phyloP scores from a whole-genome alignment of 306 rosid genomes.

The Ammopiptanthus mongolicus region DNA sequence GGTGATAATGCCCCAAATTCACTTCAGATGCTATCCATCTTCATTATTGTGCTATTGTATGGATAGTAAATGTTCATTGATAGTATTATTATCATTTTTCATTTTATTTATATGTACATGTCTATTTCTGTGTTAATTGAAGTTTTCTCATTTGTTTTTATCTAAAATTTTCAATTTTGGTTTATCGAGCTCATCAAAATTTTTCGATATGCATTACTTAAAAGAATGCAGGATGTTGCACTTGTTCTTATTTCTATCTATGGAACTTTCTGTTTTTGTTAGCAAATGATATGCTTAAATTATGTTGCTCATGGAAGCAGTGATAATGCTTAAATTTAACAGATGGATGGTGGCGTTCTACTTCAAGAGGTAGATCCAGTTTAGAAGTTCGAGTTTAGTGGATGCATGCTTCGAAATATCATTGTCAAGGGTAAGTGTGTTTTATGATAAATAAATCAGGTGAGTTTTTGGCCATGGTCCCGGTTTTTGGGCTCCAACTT shows the following conservation, averaged over 20 bases:
- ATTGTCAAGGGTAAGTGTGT: constrained; percentile 16
- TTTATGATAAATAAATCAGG: constrained; percentile 12
- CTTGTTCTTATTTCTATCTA: neutral
- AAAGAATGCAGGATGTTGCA: neutral
- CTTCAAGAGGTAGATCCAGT: constrained; percentile 14
- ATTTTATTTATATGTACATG: neutral
- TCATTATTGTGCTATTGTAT: neutral
- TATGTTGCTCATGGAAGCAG: neutral
- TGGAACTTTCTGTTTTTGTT: neutral
- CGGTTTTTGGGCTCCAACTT: neutral
- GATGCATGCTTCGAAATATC: constrained; percentile 16
- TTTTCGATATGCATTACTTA: neutral
- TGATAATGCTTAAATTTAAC: constrained; percentile 11
- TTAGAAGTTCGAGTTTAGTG: constrained; percentile 11
- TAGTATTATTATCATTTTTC: neutral
- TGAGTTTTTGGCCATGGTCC: neutral
- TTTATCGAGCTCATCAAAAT: neutral
- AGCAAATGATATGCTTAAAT: neutral
- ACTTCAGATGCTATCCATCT: neutral
- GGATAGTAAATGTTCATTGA: neutral
- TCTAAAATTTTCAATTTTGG: neutral
- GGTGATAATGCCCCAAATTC: neutral
- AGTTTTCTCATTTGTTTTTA: neutral
- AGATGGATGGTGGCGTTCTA: constrained; percentile 16
- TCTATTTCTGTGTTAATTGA: neutral